Conservation (phyloP, 192 early-diverging fungal species). For the Coemansia sp. region DNA sequence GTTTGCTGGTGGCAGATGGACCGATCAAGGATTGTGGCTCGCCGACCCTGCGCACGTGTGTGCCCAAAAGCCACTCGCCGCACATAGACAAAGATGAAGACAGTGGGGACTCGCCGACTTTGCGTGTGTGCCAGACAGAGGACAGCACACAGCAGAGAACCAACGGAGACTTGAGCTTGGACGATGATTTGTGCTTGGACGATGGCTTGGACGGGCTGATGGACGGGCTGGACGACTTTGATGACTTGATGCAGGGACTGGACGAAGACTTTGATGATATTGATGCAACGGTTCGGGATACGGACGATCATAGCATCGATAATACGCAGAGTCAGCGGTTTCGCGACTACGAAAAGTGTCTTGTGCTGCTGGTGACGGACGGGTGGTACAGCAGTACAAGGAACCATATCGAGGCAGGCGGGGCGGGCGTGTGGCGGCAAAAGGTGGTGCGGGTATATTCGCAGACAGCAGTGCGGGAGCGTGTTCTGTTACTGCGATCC, state of each 20-base stretch:
- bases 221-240: slow-evolving; percentile 15
- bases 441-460: slow-evolving; percentile 47
- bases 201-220: slow-evolving; percentile 39
- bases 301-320: background rate
- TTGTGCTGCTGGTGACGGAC: slow-evolving; percentile 39
- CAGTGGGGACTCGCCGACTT: background rate
- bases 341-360: slow-evolving; percentile 31
- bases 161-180: background rate
- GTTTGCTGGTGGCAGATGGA: slow-evolving; percentile 17
- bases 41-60: background rate
- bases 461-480: slow-evolving; percentile 36
- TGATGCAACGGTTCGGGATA: background rate
- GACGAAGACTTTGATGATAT: background rate
- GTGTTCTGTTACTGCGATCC: slow-evolving; percentile 59
- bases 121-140: background rate
- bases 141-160: background rate
- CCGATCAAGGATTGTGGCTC: background rate
- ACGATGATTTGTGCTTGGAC: slow-evolving; percentile 22
- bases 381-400: slow-evolving; percentile 26
- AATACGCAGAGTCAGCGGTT: slow-evolving; percentile 11
- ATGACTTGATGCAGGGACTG: slow-evolving; percentile 7
- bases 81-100: background rate
- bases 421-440: slow-evolving; percentile 20
- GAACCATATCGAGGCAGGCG: slow-evolving; percentile 1
- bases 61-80: background rate